Percentiles rank a stretch among this genome's conserved stretches.
Evolutionary conservation across 2,329 filamentous ascomycete genomes (phyloP).

Genomic region (Xylaria sp.): DNA sequence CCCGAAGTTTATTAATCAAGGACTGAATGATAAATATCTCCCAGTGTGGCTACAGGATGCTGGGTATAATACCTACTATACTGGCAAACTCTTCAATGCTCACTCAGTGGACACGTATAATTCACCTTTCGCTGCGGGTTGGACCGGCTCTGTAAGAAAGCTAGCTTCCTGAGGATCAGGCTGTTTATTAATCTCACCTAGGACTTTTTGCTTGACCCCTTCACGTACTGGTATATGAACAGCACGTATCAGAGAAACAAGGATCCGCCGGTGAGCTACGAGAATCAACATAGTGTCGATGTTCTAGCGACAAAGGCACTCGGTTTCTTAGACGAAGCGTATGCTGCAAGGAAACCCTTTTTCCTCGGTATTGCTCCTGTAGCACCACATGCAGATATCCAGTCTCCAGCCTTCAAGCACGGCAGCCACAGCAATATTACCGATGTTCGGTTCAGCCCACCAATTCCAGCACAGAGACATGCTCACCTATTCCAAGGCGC

Average conservation of each 20-base stretch:
- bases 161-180: not conserved
- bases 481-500: slow-evolving; percentile 68
- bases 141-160: slow-evolving; percentile 61
- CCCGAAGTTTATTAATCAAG: slow-evolving; percentile 72
- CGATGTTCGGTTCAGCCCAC: slow-evolving; percentile 58
- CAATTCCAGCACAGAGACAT: slow-evolving; percentile 69
- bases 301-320: slow-evolving; percentile 64
- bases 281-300: slow-evolving; percentile 66
- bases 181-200: slow-evolving; percentile 20
- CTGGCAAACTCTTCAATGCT: slow-evolving; percentile 77
- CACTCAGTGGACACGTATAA: slow-evolving; percentile 72
- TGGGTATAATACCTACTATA: slow-evolving; percentile 78
- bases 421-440: slow-evolving; percentile 43
- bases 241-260: slow-evolving; percentile 68
- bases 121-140: slow-evolving; percentile 66
- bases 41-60: slow-evolving; percentile 76
- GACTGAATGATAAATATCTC: slow-evolving; percentile 74
- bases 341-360: slow-evolving; percentile 63
- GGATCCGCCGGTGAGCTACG: slow-evolving; percentile 64
- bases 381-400: slow-evolving; percentile 65
- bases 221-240: slow-evolving; percentile 73
- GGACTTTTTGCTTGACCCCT: slow-evolving; percentile 68
- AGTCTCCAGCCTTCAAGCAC: slow-evolving; percentile 41
- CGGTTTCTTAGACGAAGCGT: slow-evolving; percentile 65
- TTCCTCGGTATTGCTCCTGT: slow-evolving; percentile 70